Conservation (phyloP, 345 rosid genomes). For the Psidium friedrichsthalianum region DNA sequence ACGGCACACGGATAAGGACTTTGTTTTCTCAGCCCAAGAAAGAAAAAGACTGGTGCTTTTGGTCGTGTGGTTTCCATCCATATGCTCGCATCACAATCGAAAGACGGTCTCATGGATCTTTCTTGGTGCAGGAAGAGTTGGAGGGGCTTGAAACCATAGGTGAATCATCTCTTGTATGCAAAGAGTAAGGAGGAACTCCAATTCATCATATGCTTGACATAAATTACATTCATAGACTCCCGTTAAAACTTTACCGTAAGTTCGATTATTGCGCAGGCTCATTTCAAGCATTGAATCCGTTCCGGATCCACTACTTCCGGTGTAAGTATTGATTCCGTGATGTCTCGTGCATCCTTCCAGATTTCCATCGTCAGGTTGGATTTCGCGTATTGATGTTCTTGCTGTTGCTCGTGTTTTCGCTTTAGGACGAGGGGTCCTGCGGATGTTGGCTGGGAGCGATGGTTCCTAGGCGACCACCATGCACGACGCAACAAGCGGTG, state of each 20-base stretch:
- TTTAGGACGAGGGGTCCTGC: constrained; percentile 19
- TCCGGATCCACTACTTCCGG: constrained; percentile 34
- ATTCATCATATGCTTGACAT: not conserved
- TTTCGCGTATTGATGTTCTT: not conserved
- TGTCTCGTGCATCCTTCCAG: not conserved
- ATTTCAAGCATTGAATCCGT: constrained; percentile 19
- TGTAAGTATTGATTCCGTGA: constrained; percentile 8
- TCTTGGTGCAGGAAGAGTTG: constrained; percentile 23
- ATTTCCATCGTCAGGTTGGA: not conserved
- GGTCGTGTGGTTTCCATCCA: not conserved
- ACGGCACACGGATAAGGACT: not conserved
- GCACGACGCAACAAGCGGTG: constrained; percentile 18
- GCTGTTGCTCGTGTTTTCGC: not conserved
- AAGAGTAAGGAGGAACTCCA: constrained; percentile 13
- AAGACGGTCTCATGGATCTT: not conserved
- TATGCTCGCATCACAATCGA: not conserved
- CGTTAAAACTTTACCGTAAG: not conserved
- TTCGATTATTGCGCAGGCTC: constrained; percentile 9
- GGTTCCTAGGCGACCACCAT: constrained; percentile 26
- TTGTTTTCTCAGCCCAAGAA: not conserved
- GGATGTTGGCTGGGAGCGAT: constrained; percentile 27
- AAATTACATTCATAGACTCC: not conserved
- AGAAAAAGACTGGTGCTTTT: not conserved
- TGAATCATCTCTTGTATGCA: constrained; percentile 29
- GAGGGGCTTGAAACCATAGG: constrained; percentile 27